Percentiles rank a stretch among this genome's conserved stretches.
phyloP scores from a whole-genome alignment of 441 rosid species.

The Croton laevigatus region DNA sequence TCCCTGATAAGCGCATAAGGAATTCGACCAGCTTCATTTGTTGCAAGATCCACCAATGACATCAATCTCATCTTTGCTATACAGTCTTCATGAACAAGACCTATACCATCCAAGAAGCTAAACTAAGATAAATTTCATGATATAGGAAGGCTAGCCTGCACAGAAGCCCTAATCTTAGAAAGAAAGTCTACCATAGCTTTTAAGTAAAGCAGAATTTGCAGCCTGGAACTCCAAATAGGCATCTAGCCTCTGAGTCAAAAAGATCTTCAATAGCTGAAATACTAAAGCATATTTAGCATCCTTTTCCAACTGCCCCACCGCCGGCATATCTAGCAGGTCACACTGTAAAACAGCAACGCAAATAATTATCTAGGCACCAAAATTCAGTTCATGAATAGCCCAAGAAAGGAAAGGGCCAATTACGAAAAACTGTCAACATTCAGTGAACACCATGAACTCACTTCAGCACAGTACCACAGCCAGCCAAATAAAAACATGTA shows the following conservation, averaged over 20 bases:
- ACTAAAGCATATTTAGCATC: conserved; percentile 66
- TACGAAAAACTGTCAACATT: neutral
- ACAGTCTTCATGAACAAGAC: conserved; percentile 92
- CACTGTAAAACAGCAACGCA: conserved; percentile 54
- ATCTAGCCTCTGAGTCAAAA: conserved; percentile 75
- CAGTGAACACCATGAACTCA: neutral
- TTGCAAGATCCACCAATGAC: conserved; percentile 86
- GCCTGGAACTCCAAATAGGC: conserved; percentile 75
- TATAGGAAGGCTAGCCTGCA: neutral
- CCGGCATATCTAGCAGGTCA: conserved; percentile 87
- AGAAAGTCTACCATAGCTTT: conserved; percentile 59
- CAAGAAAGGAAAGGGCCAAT: neutral
- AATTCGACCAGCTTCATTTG: conserved; percentile 68
- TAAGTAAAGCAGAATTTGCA: conserved; percentile 62
- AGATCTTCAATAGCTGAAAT: conserved; percentile 82
- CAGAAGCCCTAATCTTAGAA: neutral
- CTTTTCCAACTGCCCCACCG: conserved; percentile 80
- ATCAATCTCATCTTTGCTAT: conserved; percentile 86
- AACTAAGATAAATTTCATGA: neutral
- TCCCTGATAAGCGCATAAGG: conserved; percentile 71
- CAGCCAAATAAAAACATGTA: neutral
- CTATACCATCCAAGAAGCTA: conserved; percentile 37
- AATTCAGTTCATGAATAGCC: neutral
- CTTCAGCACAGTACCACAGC: neutral
- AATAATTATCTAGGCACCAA: conserved; percentile 17